Evolutionary conservation across 371 early-diverging fungal genomes (phyloP), one percentile per base, ranked within the genome.

Genomic region (Umbelopsis sp.): DNA sequence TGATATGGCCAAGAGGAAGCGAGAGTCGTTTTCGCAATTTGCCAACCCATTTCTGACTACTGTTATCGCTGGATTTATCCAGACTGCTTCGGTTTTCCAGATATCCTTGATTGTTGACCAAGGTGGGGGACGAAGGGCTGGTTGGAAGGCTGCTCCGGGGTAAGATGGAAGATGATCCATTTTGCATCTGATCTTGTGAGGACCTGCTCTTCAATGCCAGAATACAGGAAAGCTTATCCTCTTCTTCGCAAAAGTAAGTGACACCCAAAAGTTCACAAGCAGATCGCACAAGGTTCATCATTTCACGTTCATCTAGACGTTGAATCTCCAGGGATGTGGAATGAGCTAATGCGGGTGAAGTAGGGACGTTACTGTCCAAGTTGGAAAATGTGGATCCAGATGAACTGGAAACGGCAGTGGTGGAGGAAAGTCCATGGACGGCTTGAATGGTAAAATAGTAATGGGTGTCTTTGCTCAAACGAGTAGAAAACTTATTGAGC

Each of bases 201-300:
- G 35, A 5, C 18, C 35, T 9, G 57, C 57, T 57, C 29, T 57
- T 57, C 20, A 82, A 65, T 12, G 78, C 73, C 69, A 82, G 68
- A 8, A 82, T 73, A 63, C 82, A 83, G 3, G 68, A 57, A 11
- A 83, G 74, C 14, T 70, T 79, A 22, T 71, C 70, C 50, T 53
- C 66, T 9, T 74, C 71, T 50, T 76, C 79, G 9, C 76, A 76
- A 25, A 72, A 67, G 63, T 80, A 83, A 1, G 80, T 78, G 57
- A 80, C 73, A 29, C 80, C 83, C 24, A 80, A 74, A 12, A 81
- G 70, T 65, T 80, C 81, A 45, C 81, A 80, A 2, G 77, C 73
- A 24, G 76, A 75, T 24, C 73, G 67, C 14, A 80, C 77, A 7
- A 83, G 63, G 38, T 74, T 46, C 68, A 80, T 76, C 69, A 83